Evolutionary conservation across 768 basidiomycete genomes (phyloP), one percentile per base, ranked within the genome.

Genomic region (Wakefieldia striispora): DNA sequence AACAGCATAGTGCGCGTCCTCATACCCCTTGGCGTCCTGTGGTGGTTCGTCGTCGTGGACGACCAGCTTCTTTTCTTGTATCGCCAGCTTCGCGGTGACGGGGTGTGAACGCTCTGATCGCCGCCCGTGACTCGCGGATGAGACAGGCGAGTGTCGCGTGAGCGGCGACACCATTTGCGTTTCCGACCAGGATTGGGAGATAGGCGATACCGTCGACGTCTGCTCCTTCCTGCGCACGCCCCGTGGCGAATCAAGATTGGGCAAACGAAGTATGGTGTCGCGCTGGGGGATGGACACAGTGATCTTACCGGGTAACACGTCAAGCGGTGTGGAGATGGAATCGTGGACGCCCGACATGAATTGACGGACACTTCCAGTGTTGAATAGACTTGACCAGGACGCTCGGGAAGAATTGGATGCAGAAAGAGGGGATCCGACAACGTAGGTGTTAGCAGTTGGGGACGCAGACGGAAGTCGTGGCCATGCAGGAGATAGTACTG

Each of bases 371-470:
- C 74, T 78, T 16, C 79, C 80, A 1, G 86, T 71, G 51, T 82
- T 84, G 63, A 89, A 87, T 11, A 91, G 61, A 58, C 82, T 90
- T 0, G 88, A 86, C 90, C 90, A 91, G 0, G 90, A 89, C 9
- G 82, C 87, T 38, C 82, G 76, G 3, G 89, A 89, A 3, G 86
- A 82, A 40, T 69, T 77, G 0, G 84, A 83, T 0, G 81, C 71
- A 39, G 76, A 70, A 35, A 79, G 58, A 0, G 77, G 73, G 0
- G 76, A 66, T 8, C 17, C 59, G 2, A 75, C 62, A 4, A 70
- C 65, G 3, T 71, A 63, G 10, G 65, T 71, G 17, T 67, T 64
- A 11, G 74, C 58, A 1, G 75, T 75, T 5, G 75, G 69, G 1
- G 81, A 77, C 0, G 69, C 60, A 0, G 70, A 69, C 3, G 77